Conservation (phyloP, 1,139 yeast species). For the Meyerozyma carpophila region DNA sequence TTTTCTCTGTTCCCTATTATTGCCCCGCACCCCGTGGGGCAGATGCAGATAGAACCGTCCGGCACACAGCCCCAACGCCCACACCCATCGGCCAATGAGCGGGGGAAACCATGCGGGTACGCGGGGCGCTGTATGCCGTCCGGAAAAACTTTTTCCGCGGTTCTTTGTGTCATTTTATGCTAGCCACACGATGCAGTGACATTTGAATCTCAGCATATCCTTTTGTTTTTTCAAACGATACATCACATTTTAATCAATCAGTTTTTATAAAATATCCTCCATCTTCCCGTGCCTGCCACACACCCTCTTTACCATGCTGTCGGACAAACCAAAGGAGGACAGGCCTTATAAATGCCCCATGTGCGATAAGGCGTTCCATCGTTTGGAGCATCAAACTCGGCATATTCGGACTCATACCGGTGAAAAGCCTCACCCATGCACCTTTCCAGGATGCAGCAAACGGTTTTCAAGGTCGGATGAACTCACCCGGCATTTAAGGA, state of each 20-base stretch:
- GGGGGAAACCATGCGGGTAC: not conserved
- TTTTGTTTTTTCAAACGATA: not conserved
- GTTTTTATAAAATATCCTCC: no score
- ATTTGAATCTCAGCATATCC: not conserved
- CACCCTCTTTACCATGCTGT: conserved; percentile 3
- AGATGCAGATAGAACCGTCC: not conserved
- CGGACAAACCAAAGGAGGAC: conserved; percentile 12
- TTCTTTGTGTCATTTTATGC: not conserved
- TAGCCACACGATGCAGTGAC: not conserved
- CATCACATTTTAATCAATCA: not conserved
- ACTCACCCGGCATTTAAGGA: conserved; percentile 81
- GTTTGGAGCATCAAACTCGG: conserved; percentile 90
- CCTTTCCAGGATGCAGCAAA: conserved; percentile 82
- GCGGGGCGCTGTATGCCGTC: not conserved
- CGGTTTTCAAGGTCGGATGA: conserved; percentile 87
- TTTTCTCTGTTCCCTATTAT: no score
- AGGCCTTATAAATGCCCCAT: conserved; percentile 88
- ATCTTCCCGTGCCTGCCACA: not conserved
- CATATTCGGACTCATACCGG: conserved; percentile 96
- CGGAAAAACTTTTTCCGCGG: conserved; percentile 1
- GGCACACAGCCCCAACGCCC: not conserved
- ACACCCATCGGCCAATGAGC: not conserved
- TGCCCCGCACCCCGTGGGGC: conserved; percentile 2
- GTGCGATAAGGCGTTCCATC: conserved; percentile 87
- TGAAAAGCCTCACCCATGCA: conserved; percentile 87